A percentile compares a stretch with the other conserved stretches of the same genome.
Evolutionary conservation across 2,329 filamentous ascomycete species (phyloP).

Genomic region (Amesomyces nigricolor): DNA sequence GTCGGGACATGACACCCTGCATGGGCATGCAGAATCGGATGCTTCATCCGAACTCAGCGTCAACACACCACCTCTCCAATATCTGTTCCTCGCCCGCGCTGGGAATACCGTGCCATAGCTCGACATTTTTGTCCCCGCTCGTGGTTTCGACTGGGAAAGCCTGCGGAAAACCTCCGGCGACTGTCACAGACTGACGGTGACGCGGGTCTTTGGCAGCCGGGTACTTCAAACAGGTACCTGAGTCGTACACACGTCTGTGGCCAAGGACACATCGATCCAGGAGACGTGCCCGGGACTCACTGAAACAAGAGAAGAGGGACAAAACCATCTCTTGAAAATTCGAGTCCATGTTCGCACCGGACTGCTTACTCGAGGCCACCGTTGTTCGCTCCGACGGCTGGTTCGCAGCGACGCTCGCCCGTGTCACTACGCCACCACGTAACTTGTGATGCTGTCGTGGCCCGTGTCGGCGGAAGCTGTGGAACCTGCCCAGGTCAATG

Average conservation of each 20-base stretch:
- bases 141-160: neutral
- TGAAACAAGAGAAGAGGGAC: neutral
- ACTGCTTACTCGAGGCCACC: neutral
- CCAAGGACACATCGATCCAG: neutral
- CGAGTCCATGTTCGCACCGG: too few relatives aligned
- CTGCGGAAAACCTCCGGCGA: neutral
- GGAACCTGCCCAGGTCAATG: neutral
- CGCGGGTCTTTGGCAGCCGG: neutral
- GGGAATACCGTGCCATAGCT: too few relatives aligned
- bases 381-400: neutral
- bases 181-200: neutral
- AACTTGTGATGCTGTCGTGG: neutral
- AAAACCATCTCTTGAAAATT: neutral
- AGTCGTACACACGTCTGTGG: slow-evolving; percentile 9
- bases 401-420: too few relatives aligned
- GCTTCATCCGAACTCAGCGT: too few relatives aligned
- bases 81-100: too few relatives aligned
- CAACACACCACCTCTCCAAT: too few relatives aligned
- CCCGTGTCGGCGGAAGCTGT: neutral
- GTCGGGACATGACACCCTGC: too few relatives aligned
- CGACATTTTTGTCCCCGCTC: too few relatives aligned
- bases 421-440: neutral
- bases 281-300: neutral
- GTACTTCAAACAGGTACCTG: slow-evolving; percentile 1
- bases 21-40: too few relatives aligned